Evolutionary conservation across 2,329 filamentous ascomycete species (phyloP).

Genomic region (Monosporascus sp.): DNA sequence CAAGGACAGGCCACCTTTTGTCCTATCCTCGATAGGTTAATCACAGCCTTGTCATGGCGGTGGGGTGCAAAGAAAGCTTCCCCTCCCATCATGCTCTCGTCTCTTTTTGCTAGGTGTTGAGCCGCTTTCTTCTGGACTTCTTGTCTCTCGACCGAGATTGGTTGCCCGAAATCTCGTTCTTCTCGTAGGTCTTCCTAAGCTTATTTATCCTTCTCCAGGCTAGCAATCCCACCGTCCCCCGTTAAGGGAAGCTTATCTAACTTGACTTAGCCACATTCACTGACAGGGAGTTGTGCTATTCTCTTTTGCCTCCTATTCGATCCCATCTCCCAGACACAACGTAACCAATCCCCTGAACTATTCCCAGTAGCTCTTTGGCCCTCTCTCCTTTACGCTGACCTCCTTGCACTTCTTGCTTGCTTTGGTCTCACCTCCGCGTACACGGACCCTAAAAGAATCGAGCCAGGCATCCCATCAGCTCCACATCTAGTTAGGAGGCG

Average conservation of each 20-base stretch:
- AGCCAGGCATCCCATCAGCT: constrained; percentile 33
- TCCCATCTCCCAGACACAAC: neutral
- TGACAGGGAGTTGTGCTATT: neutral
- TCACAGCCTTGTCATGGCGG: constrained; percentile 26
- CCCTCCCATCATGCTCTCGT: constrained; percentile 17
- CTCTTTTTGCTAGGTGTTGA: constrained; percentile 18
- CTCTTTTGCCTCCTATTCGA: neutral
- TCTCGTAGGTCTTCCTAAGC: neutral
- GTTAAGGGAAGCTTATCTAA: constrained; percentile 2
- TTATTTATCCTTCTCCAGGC: constrained; percentile 1
- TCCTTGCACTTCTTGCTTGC: neutral
- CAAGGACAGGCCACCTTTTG: constrained; percentile 20
- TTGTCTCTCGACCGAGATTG: constrained; percentile 7
- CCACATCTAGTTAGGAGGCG: constrained; percentile 31
- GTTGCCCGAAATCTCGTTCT: constrained; percentile 3
- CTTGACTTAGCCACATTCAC: constrained; percentile 3
- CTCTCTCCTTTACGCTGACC: neutral
- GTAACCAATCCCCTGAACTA: neutral
- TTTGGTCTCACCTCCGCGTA: neutral
- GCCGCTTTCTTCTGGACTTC: constrained; percentile 16
- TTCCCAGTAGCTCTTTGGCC: neutral
- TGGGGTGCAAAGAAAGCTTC: constrained; percentile 23
- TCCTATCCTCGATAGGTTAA: constrained; percentile 20
- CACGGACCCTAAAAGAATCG: neutral
- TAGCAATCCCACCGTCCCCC: constrained; percentile 1